A percentile compares a stretch with the other conserved stretches of the same genome.
phyloP scores from a whole-genome alignment of 177 flowering plant genomes.

The Vitis hybrid region DNA sequence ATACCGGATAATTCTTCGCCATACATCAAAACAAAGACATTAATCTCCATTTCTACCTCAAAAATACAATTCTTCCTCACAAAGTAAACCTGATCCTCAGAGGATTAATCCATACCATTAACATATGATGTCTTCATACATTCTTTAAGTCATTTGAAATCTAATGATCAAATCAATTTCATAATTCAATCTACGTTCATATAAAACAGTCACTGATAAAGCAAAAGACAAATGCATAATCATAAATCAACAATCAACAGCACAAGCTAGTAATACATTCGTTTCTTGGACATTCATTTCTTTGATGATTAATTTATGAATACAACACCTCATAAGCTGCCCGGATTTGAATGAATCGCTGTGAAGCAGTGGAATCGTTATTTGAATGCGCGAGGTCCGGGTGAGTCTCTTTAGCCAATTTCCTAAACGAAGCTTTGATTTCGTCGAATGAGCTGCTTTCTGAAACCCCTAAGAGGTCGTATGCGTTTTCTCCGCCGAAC shows the following conservation, averaged over 20 bases:
- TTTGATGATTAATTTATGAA: neutral
- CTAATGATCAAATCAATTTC: too few species aligned
- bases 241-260: neutral
- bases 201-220: too few species aligned
- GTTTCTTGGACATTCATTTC: neutral
- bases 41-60: too few species aligned
- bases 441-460: constrained; percentile 65
- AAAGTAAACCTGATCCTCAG: too few species aligned
- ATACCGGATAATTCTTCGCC: too few species aligned
- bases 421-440: constrained; percentile 81
- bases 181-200: too few species aligned
- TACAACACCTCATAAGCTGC: constrained; percentile 79
- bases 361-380: constrained; percentile 37
- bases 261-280: neutral
- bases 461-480: constrained; percentile 63
- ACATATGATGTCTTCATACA: too few species aligned
- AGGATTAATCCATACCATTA: too few species aligned
- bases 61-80: too few species aligned
- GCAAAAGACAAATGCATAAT: too few species aligned
- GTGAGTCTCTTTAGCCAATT: constrained; percentile 84
- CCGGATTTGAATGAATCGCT: constrained; percentile 64
- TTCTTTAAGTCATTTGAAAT: too few species aligned
- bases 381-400: constrained; percentile 64
- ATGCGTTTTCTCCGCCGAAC: constrained; percentile 55
- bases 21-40: too few species aligned